Evolutionary conservation across 1,139 yeast genomes (phyloP), one percentile per base, ranked within the genome.

Genomic region (Taphrina confusa): DNA sequence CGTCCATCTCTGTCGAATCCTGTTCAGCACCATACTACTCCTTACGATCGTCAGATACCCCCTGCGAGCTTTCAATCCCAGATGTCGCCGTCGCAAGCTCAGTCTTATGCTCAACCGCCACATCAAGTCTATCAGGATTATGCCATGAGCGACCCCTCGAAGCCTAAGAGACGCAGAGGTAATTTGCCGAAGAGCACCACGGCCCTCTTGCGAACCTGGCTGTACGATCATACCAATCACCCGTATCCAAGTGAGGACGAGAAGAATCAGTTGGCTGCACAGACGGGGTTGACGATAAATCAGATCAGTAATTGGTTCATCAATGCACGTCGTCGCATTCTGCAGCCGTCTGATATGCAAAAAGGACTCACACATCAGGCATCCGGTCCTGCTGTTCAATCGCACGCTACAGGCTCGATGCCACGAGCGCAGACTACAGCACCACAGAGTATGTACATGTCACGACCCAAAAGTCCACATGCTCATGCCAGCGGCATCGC

Each of bases 241-340:
- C 98, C 98, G 14, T 92, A 92, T 72, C 98, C 98, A 2, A 87
- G 90, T 64, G 87, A 91, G 58, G 86, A 86, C 65, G 97, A 92
- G 70, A 92, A 92, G 74, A 79, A 82, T 65, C 87, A 85, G 68
- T 77, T 92, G 66, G 83, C 90, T 78, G 77, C 80, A 67, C 80
- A 82, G 70, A 92, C 98, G 0, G 96, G 96, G 0, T 79, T 92
- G 69, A 87, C 92, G 64, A 83, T 87, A 72, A 95, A 90, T 67
- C 98, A 92, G 73, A 79, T 92, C 64, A 84, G 94, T 65, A 92
- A 92, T 72, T 92, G 98, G 97, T 92, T 92, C 71, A 92, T 92
- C 69, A 92, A 92, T 73, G 97, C 96, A 28, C 80, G 98, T 70
- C 80, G 97, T 70, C 78, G 98, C 14, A 57, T 57, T 20, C 31